phyloP scores from a whole-genome alignment of 2,329 filamentous ascomycete genomes.

The Byssochlamys sp. region DNA sequence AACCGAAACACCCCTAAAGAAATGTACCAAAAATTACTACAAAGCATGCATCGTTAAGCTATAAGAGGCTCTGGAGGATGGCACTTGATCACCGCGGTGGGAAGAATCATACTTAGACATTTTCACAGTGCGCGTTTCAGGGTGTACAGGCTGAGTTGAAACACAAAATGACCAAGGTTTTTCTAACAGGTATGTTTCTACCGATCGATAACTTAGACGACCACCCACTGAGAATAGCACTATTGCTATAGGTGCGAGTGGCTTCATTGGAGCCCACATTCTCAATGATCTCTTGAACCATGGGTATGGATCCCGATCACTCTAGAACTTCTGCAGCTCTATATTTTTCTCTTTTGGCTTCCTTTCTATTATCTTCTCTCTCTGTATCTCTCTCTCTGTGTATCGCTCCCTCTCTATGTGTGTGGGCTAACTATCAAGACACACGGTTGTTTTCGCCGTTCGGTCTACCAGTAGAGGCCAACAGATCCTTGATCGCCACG shows the following conservation, averaged over 20 bases:
- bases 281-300: slow-evolving; percentile 49
- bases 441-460: slow-evolving; percentile 55
- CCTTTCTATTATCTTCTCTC: neutral
- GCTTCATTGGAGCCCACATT: slow-evolving; percentile 59
- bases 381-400: neutral
- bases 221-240: neutral
- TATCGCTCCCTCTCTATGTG: too few species aligned
- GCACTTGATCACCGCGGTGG: too few species aligned
- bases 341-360: neutral
- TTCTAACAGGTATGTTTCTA: slow-evolving; percentile 24
- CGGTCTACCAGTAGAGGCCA: slow-evolving; percentile 53
- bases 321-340: neutral
- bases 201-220: too few species aligned
- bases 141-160: neutral
- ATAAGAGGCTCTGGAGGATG: too few species aligned
- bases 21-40: too few species aligned
- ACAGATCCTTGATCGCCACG: slow-evolving; percentile 45
- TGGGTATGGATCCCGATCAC: slow-evolving; percentile 24
- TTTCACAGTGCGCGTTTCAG: too few species aligned
- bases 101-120: too few species aligned
- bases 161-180: slow-evolving; percentile 29
- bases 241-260: slow-evolving; percentile 43
- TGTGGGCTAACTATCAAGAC: slow-evolving; percentile 25
- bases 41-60: too few species aligned
- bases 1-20: too few species aligned